phyloP scores from a whole-genome alignment of 2,329 filamentous ascomycete genomes.

The Cercospora sp. region DNA sequence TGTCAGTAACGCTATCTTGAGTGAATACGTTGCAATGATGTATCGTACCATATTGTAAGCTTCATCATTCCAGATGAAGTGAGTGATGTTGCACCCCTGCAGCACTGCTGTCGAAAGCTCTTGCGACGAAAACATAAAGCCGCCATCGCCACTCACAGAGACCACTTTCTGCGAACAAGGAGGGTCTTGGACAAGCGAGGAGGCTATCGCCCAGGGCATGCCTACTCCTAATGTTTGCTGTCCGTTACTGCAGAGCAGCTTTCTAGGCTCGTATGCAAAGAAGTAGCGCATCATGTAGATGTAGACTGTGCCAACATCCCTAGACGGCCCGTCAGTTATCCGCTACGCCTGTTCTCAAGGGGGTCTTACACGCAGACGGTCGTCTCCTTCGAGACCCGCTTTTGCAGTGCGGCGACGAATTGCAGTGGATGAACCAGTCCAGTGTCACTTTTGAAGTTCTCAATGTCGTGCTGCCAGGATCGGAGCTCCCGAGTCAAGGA shows the following conservation, averaged over 20 bases:
- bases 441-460: conserved; percentile 25
- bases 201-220: conserved; percentile 52
- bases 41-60: conserved; percentile 48
- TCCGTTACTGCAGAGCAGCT: conserved; percentile 51
- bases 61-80: conserved; percentile 55
- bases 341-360: neutral
- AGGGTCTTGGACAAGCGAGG: conserved; percentile 46
- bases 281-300: conserved; percentile 53
- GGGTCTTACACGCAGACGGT: conserved; percentile 40
- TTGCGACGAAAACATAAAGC: conserved; percentile 53
- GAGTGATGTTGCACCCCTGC: conserved; percentile 52
- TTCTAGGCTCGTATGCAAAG: conserved; percentile 48
- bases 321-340: conserved; percentile 8
- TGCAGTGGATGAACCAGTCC: conserved; percentile 49
- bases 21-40: conserved; percentile 16
- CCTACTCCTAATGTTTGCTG: conserved; percentile 54
- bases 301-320: conserved; percentile 52
- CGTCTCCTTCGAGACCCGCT: conserved; percentile 43
- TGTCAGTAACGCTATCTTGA: neutral
- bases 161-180: conserved; percentile 50
- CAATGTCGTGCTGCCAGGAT: conserved; percentile 37
- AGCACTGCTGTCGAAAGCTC: conserved; percentile 51
- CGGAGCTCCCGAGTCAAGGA: conserved; percentile 42
- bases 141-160: conserved; percentile 50
- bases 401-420: conserved; percentile 49